phyloP scores from a whole-genome alignment of 2,329 filamentous ascomycete species.

The Aspergillus tubingensis region DNA sequence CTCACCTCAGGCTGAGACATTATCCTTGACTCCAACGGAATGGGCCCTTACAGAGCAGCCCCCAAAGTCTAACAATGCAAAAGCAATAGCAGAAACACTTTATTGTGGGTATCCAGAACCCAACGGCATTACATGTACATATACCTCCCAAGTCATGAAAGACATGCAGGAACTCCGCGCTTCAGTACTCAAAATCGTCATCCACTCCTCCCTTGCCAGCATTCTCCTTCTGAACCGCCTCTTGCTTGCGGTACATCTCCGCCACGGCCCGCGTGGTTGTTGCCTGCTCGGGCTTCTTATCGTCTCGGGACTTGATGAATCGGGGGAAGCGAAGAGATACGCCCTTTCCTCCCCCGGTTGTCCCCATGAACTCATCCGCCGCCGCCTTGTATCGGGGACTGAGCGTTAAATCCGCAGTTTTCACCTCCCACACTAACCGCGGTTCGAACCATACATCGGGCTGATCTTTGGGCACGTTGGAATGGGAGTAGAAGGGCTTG shows the following conservation, averaged over 20 bases:
- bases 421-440: slow-evolving; percentile 93
- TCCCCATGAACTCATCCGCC: slow-evolving; percentile 74
- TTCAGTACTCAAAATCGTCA: slow-evolving; percentile 95
- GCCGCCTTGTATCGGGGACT: slow-evolving; percentile 94
- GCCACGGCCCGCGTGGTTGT: slow-evolving; percentile 82
- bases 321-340: slow-evolving; percentile 88
- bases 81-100: neutral
- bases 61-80: neutral
- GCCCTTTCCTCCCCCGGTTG: slow-evolving; percentile 68
- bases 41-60: neutral
- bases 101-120: neutral
- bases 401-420: slow-evolving; percentile 91
- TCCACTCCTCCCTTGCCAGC: slow-evolving; percentile 86
- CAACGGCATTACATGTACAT: slow-evolving; percentile 2
- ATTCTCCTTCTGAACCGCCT: slow-evolving; percentile 81
- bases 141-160: neutral
- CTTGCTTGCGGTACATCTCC: slow-evolving; percentile 96
- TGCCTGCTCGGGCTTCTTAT: slow-evolving; percentile 93
- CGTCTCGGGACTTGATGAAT: slow-evolving; percentile 87
- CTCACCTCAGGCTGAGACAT: too few species aligned
- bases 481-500: slow-evolving; percentile 94
- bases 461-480: slow-evolving; percentile 81
- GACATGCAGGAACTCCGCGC: neutral
- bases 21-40: neutral
- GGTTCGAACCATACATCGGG: slow-evolving; percentile 99